phyloP scores from a whole-genome alignment of 2,329 filamentous ascomycete species.

The Pseudogymnoascus pannorum region DNA sequence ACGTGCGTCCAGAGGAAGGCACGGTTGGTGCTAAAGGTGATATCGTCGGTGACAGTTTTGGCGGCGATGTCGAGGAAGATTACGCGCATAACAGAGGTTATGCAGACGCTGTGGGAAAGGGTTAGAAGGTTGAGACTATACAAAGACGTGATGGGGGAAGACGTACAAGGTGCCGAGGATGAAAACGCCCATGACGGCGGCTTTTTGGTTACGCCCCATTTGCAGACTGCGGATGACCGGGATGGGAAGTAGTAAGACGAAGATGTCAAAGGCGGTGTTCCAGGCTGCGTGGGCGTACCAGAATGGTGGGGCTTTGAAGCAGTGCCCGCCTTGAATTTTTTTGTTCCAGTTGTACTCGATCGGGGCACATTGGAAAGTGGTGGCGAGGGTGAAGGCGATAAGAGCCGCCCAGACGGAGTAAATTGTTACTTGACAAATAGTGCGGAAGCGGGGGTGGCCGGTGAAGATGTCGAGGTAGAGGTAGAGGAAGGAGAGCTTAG shows the following conservation, averaged over 20 bases:
- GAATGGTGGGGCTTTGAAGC: constrained; percentile 15
- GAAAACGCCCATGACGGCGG: background rate
- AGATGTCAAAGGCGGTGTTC: constrained; percentile 8
- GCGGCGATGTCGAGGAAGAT: background rate
- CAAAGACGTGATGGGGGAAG: background rate
- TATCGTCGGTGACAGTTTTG: background rate
- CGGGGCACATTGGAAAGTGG: constrained; percentile 15
- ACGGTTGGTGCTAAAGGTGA: constrained; percentile 9
- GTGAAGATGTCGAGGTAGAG: constrained; percentile 16
- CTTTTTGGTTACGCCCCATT: background rate
- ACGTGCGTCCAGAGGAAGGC: constrained; percentile 16
- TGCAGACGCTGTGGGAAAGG: background rate
- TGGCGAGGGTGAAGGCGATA: constrained; percentile 12
- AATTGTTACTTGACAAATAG: constrained; percentile 12
- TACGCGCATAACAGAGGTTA: background rate
- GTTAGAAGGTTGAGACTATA: background rate
- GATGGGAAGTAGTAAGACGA: background rate
- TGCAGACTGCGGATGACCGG: background rate
- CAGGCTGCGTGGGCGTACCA: constrained; percentile 15
- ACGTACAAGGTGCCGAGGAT: background rate
- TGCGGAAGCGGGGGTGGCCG: constrained; percentile 13
- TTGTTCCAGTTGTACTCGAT: constrained; percentile 14
- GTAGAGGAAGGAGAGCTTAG: constrained; percentile 15
- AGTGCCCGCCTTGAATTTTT: constrained; percentile 11
- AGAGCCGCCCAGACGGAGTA: constrained; percentile 11